Base-by-base conservation (phyloP, 768 basidiomycete genomes). In the Tylopilus plumbeoviolaceoides region DNA sequence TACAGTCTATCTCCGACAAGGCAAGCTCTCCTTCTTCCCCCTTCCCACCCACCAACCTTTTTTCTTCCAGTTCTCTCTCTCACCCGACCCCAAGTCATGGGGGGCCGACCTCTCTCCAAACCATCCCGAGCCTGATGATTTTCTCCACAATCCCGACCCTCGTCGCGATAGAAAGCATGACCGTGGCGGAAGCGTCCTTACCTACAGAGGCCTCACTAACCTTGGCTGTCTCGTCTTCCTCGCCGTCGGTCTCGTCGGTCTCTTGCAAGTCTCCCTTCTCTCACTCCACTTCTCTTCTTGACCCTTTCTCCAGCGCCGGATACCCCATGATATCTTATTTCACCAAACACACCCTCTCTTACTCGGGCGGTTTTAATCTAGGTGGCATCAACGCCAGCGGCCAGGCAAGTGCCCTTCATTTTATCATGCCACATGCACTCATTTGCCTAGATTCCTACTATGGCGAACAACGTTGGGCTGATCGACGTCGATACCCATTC, bases 311-410 rank as follows among this genome's bases (percentile, higher is more conserved):
- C 46, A 85, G 84, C 60, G 84, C 80, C 39, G 84, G 83, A 40
- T 87, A 83, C 62, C 84, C 84, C 44, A 55, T 84, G 20, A 75
- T 83, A 59, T 76, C 80, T 7, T 83, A 81, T 65, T 80, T 85
- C 56, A 77, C 77, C 5, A 56, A 66, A 28, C 70, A 67, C 20
- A 57, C 64, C 21, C 72, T 72, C 35, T 81, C 79, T 5, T 77
- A 70, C 12, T 66, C 77, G 23, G 83, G 83, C 11, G 85, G 81
- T 6, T 91, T 86, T 62, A 87, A 86, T 64, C 59, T 90, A 17
- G 89, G 89, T 17, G 89, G 89, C 5, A 85, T 83, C 61, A 91
- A 91, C 64, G 78, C 80, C 18, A 80, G 78, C 17, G 89, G 91
- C 35, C 89, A 91, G 73, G 85, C 68, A 59, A 54, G 70, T 64